Conservation (phyloP, 1,284 basidiomycete genomes). For the Taiwanofungus camphoratus region DNA sequence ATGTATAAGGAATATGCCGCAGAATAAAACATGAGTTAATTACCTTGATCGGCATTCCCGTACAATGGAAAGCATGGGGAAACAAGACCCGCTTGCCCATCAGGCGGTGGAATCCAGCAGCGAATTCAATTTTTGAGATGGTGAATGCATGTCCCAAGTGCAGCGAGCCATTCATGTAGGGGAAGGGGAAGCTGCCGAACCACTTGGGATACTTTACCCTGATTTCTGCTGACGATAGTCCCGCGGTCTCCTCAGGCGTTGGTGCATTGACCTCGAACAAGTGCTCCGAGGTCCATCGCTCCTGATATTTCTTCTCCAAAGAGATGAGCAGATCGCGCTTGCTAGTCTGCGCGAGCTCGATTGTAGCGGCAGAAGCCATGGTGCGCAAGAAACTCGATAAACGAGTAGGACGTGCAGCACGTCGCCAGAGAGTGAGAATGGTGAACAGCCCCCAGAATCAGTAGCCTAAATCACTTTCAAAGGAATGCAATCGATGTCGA, state of each 20-base stretch:
- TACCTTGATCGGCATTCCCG: slow-evolving; percentile 98
- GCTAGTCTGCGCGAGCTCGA: slow-evolving; percentile 65
- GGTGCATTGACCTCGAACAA: slow-evolving; percentile 87
- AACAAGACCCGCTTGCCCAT: slow-evolving; percentile 93
- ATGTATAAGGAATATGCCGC: background rate
- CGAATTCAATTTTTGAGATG: slow-evolving; percentile 98
- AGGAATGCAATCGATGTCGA: slow-evolving; percentile 18
- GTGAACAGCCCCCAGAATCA: slow-evolving; percentile 15
- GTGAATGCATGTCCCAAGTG: slow-evolving; percentile 99
- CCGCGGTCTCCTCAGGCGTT: slow-evolving; percentile 54
- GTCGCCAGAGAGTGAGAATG: slow-evolving; percentile 24
- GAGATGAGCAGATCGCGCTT: slow-evolving; percentile 86
- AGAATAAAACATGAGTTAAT: background rate
- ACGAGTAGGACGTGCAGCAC: slow-evolving; percentile 20
- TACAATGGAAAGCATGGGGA: slow-evolving; percentile 95
- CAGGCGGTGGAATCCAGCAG: slow-evolving; percentile 94
- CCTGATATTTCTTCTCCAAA: slow-evolving; percentile 83
- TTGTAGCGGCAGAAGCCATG: slow-evolving; percentile 26
- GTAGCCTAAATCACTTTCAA: slow-evolving; percentile 12
- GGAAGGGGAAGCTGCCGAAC: slow-evolving; percentile 94
- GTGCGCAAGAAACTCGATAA: slow-evolving; percentile 14
- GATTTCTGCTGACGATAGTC: slow-evolving; percentile 59
- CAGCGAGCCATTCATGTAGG: slow-evolving; percentile 98
- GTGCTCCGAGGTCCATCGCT: slow-evolving; percentile 66
- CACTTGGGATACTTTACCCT: slow-evolving; percentile 85